Evolutionary conservation across 164 flowering plant genomes (phyloP).

Genomic region (Liriodendron chinense): DNA sequence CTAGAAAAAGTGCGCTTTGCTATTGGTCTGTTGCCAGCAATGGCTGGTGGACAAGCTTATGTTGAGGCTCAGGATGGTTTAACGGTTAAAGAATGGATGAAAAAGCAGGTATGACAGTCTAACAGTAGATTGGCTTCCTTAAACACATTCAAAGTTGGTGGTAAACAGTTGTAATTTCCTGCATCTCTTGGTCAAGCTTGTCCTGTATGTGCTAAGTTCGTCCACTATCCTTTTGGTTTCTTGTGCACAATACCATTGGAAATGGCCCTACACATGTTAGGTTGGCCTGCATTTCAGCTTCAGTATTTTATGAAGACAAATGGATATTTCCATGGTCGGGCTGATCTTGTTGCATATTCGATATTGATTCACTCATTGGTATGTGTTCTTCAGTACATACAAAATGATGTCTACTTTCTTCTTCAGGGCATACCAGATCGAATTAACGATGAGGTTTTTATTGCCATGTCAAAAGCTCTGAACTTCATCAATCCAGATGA

Average conservation of each 20-base stretch:
- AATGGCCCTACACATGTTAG: too few relatives aligned
- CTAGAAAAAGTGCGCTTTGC: slow-evolving; percentile 93
- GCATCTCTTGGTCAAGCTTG: too few relatives aligned
- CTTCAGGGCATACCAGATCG: slow-evolving; percentile 90
- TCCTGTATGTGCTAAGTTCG: too few relatives aligned
- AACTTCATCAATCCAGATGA: slow-evolving; percentile 98
- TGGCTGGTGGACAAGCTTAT: slow-evolving; percentile 90
- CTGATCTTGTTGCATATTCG: neutral
- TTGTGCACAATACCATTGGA: too few relatives aligned
- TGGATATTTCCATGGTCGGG: neutral
- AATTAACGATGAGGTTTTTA: too few relatives aligned
- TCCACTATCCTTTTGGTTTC: too few relatives aligned
- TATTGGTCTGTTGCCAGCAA: slow-evolving; percentile 95
- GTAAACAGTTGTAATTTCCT: too few relatives aligned
- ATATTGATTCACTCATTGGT: neutral
- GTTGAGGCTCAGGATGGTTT: slow-evolving; percentile 98
- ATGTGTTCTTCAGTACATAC: neutral
- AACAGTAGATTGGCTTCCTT: too few relatives aligned
- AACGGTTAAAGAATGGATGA: slow-evolving; percentile 93
- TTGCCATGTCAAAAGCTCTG: slow-evolving; percentile 98
- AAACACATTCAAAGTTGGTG: too few relatives aligned
- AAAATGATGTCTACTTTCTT: neutral
- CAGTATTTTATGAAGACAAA: too few relatives aligned
- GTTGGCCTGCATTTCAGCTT: too few relatives aligned
- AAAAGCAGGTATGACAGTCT: slow-evolving; percentile 55